Conservation (phyloP, 225 moss, liverwort and hornwort genomes). For the Pseudisothecium myosuroides region DNA sequence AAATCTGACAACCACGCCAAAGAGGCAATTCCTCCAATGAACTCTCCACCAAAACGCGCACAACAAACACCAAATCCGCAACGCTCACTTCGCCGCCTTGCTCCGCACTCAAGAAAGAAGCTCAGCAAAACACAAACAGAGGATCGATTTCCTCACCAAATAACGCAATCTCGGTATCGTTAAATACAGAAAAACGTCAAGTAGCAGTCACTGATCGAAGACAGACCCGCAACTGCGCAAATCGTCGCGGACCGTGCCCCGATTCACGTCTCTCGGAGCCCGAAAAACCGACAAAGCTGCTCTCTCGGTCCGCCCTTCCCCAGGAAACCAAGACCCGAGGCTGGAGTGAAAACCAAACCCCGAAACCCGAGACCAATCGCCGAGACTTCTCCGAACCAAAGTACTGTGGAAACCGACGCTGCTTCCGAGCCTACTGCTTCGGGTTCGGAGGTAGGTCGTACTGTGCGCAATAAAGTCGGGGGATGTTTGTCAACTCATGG, state of each 20-base stretch:
- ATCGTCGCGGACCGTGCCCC: background rate
- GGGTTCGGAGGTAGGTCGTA: background rate
- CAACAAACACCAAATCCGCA: background rate
- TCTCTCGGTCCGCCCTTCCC: background rate
- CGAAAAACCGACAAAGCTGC: slow-evolving; percentile 6
- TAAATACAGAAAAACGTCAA: background rate
- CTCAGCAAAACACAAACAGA: background rate
- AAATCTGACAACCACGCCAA: background rate
- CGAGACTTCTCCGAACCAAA: background rate
- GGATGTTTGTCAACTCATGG: background rate
- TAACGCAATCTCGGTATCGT: background rate
- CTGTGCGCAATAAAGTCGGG: background rate
- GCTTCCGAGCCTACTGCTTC: fast-evolving
- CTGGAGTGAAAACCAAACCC: background rate
- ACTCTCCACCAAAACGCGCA: background rate
- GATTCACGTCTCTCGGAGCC: background rate
- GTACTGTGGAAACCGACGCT: background rate
- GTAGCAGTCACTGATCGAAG: background rate
- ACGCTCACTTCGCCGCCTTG: background rate
- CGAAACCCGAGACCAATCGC: no score
- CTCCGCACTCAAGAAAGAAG: background rate
- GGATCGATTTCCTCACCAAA: background rate
- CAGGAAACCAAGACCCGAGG: background rate
- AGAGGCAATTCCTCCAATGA: background rate
- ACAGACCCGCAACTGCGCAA: background rate